Evolutionary conservation across 306 rosid genomes (phyloP).

Genomic region (Citrullus colocynthis): DNA sequence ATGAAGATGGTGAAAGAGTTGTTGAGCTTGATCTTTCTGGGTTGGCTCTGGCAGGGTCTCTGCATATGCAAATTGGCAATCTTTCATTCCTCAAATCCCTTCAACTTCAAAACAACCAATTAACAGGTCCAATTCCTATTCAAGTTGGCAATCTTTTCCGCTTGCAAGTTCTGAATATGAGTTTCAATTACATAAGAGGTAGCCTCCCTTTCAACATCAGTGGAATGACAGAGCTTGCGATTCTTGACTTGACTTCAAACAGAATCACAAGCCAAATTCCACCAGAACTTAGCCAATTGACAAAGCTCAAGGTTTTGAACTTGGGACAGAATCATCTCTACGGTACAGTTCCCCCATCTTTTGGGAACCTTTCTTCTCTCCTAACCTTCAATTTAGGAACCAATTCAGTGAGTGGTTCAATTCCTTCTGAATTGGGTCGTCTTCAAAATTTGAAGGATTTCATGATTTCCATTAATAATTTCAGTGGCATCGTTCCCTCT

Average conservation of each 20-base stretch:
- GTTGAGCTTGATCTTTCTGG: conserved; percentile 35
- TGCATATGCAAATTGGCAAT: conserved; percentile 38
- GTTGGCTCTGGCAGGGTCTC: conserved; percentile 28
- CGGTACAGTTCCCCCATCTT: conserved; percentile 31
- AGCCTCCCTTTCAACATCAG: conserved; percentile 32
- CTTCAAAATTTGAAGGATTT: conserved; percentile 38
- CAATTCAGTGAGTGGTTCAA: conserved; percentile 38
- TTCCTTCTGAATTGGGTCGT: conserved; percentile 38
- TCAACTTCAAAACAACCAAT: conserved; percentile 31
- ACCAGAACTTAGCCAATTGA: conserved; percentile 21
- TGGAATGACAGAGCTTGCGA: conserved; percentile 23
- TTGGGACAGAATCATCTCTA: conserved; percentile 32
- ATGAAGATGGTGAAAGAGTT: conserved; percentile 27
- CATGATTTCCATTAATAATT: conserved; percentile 36
- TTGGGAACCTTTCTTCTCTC: conserved; percentile 54
- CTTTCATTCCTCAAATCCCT: conserved; percentile 42
- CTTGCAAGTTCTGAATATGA: conserved; percentile 38
- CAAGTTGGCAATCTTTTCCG: conserved; percentile 28
- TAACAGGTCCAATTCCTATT: conserved; percentile 38
- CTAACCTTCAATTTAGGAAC: conserved; percentile 36
- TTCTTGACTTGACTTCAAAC: conserved; percentile 37
- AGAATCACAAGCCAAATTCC: conserved; percentile 35
- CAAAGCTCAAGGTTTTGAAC: conserved; percentile 33
- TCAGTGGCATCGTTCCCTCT: conserved; percentile 43
- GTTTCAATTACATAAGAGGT: conserved; percentile 35